phyloP scores from a whole-genome alignment of 176 grass and related monocot species.

The Eremochloa ophiuroides region DNA sequence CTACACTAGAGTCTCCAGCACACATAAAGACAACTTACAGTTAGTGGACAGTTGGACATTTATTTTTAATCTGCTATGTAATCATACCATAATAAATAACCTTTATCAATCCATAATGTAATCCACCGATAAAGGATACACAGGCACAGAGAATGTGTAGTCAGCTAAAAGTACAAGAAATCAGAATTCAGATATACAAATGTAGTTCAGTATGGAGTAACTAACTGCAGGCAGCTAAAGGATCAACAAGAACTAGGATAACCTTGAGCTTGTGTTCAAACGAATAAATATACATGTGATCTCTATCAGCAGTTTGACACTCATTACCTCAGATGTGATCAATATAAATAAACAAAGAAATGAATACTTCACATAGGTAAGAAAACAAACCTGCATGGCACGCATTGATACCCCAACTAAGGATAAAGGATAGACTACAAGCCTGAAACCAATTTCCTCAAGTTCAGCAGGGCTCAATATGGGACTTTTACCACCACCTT shows the following conservation, averaged over 20 bases:
- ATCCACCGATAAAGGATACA: not conserved
- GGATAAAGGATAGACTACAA: slow-evolving; percentile 79
- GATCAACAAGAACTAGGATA: not conserved
- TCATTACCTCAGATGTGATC: not conserved
- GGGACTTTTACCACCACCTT: slow-evolving; percentile 95
- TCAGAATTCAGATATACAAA: not conserved
- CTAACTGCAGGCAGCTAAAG: not conserved
- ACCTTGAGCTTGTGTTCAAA: not conserved
- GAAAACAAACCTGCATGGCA: slow-evolving; percentile 80
- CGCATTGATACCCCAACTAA: slow-evolving; percentile 91
- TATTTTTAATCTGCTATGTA: not conserved
- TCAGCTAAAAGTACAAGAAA: not conserved
- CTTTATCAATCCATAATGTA: not conserved
- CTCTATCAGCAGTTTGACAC: not conserved
- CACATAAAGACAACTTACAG: not conserved
- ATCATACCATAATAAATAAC: not conserved
- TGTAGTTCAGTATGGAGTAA: not conserved
- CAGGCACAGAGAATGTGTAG: not conserved
- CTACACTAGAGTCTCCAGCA: not conserved
- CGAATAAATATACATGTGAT: not conserved
- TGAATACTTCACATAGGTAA: slow-evolving; percentile 14
- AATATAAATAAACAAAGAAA: slow-evolving; percentile 7
- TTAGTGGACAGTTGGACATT: not conserved
- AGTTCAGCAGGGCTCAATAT: slow-evolving; percentile 82
- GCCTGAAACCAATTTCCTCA: slow-evolving; percentile 73